These are phyloP conservation scores for barrel medic (Medicago truncatula) DNA, from an alignment of 306 rosid species.

Conservation along the genomic window DNA sequence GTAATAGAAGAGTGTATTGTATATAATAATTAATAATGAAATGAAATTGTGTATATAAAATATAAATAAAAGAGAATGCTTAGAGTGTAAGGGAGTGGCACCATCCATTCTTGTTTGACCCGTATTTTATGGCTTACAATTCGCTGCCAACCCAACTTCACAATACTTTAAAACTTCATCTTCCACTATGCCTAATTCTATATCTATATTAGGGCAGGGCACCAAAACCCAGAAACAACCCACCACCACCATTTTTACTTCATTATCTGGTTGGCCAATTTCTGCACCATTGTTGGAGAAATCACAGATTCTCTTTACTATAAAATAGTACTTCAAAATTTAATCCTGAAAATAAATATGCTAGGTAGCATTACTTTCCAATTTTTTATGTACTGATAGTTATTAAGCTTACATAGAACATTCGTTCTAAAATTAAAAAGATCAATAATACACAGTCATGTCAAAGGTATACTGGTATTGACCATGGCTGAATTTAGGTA, in stretches of 20 bases:
- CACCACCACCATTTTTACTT: slow-evolving; percentile 26
- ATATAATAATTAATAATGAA: background rate
- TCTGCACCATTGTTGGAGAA: background rate
- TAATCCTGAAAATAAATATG: background rate
- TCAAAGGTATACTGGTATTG: background rate
- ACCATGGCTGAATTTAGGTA: background rate
- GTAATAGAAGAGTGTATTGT: slow-evolving; percentile 31
- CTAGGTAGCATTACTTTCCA: background rate
- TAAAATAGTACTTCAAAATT: background rate
- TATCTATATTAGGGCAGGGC: background rate
- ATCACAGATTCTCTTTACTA: background rate
- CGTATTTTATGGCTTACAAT: slow-evolving; percentile 72
- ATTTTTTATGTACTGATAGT: background rate
- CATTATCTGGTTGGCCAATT: background rate
- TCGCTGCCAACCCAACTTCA: slow-evolving; percentile 66
- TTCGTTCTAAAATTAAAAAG: slow-evolving; percentile 39
- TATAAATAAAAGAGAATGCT: slow-evolving; percentile 44
- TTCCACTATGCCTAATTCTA: slow-evolving; percentile 1
- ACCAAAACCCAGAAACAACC: slow-evolving; percentile 43
- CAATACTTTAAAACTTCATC: slow-evolving; percentile 34
- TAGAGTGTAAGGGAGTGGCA: slow-evolving; percentile 75
- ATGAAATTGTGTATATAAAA: slow-evolving; percentile 29
- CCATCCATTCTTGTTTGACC: slow-evolving; percentile 89
- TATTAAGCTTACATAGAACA: slow-evolving; percentile 35
- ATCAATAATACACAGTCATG: slow-evolving; percentile 18